Evolutionary conservation across 2,329 filamentous ascomycete genomes (phyloP), one percentile per base, ranked within the genome.

Genomic region (Alternaria incomplexa): DNA sequence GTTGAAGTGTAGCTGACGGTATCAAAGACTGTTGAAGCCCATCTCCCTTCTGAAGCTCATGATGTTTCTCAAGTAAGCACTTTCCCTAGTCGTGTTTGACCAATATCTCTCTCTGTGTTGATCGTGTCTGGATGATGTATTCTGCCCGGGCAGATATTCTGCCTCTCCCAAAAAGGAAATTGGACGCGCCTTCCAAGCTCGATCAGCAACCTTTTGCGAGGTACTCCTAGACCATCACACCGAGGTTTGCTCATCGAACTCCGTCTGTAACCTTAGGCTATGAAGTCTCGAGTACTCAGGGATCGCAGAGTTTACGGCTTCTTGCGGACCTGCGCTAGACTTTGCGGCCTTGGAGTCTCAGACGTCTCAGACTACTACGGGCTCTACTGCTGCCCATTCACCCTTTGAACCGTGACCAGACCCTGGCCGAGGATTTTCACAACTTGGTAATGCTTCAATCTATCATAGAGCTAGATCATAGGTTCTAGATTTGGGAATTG

Each of bases 111-210:
- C 30, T 30, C 30, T 20, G 48, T 52, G 10, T 15, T 52, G 28
- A 23, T n/a, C 26, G 17, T 23, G 12, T 22, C 23, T 20, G 28
- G 40, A 30, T 53, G 51, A 28, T 22, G 26, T 46, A 6, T 53
- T 54, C 44, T 59, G 57, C 57, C 43, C 15, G 50, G 50, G 57
- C 57, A 59, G 50, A 51, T 22, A 23, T 28, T 50, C 56, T 28
- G 56, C 26, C 13, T 8, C n/a, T 20, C 26, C 43, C 10, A n/a
- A 46, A 36, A 45, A 30, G 12, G 11, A 28, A 36, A 36, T 12
- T 12, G 43, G 48, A 30, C 15, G 48, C 15, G 43, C 22, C 10
- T 55, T 36, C 57, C 50, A 44, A 36, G 28, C 20, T 10, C 13
- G 44, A 43, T 40, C 15, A 50, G 30, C 36, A 40, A 52, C 9